Percentiles rank a stretch among this genome's conserved stretches.
These are phyloP conservation scores for Penicillium verrucosum DNA, from an alignment of 2,329 filamentous ascomycete genomes.

Conservation along the genomic window DNA sequence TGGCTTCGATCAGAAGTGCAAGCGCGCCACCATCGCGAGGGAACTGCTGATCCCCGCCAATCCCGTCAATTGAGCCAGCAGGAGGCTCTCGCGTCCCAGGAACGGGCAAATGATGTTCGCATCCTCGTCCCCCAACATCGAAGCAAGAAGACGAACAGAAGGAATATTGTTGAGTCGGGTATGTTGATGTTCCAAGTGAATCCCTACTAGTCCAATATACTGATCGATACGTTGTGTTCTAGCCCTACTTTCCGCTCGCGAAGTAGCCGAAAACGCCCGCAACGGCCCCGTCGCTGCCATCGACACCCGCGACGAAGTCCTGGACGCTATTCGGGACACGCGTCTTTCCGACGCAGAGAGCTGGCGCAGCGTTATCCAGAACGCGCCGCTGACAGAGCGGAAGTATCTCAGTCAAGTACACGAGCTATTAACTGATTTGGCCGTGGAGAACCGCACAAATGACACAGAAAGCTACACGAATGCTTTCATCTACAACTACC, in stretches of 20 bases:
- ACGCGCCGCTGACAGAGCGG: conserved; percentile 70
- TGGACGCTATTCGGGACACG: conserved; percentile 72
- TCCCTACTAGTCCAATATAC: background rate
- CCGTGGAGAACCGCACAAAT: conserved; percentile 42
- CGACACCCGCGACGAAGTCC: conserved; percentile 78
- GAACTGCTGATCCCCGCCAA: conserved; percentile 42
- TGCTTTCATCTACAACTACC: conserved; percentile 88
- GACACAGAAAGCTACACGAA: conserved; percentile 58
- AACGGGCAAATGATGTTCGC: conserved; percentile 69
- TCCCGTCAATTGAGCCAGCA: conserved; percentile 42
- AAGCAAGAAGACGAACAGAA: conserved; percentile 88
- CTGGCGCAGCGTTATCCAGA: conserved; percentile 79
- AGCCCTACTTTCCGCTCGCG: conserved; percentile 55
- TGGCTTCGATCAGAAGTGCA: conserved; percentile 81
- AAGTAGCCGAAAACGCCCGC: conserved; percentile 67
- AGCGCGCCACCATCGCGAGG: conserved; percentile 66
- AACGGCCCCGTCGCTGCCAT: conserved; percentile 81
- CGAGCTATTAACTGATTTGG: conserved; percentile 66
- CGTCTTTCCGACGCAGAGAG: conserved; percentile 74
- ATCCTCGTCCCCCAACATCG: conserved; percentile 79
- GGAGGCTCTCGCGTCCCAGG: conserved; percentile 34
- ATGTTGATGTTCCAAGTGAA: conserved; percentile 46
- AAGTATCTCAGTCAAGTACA: conserved; percentile 82
- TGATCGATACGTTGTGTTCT: conserved; percentile 15
- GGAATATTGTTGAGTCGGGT: conserved; percentile 78